Conservation (phyloP, 805 yeast genomes). For the Yamadazyma phyllophila region DNA sequence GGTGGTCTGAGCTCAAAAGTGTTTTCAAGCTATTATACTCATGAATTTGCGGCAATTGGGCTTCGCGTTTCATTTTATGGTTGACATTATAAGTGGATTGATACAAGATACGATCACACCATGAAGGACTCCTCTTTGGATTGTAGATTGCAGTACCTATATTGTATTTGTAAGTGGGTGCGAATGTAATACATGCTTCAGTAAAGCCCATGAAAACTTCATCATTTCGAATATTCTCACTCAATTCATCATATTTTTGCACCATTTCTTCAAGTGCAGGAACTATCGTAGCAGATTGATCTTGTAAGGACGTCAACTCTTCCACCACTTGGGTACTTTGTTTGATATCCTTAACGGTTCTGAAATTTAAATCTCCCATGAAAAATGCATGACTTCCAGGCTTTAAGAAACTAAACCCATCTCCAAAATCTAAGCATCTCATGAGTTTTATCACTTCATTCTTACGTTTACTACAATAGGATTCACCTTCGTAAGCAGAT, state of each 20-base stretch:
- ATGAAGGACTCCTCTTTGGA: constrained; percentile 67
- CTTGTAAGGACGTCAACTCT: constrained; percentile 24
- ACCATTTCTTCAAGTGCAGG: constrained; percentile 20
- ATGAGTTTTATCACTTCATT: constrained; percentile 49
- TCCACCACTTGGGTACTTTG: constrained; percentile 7
- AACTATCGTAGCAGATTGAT: constrained; percentile 17
- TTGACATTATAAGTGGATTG: constrained; percentile 36
- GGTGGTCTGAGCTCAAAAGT: constrained; percentile 69
- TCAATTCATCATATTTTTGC: constrained; percentile 50
- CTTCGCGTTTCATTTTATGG: background rate
- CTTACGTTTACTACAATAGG: constrained; percentile 48
- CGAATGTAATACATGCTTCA: constrained; percentile 64
- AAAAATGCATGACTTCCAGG: constrained; percentile 61
- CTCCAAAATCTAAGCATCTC: constrained; percentile 55
- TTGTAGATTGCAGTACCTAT: constrained; percentile 52
- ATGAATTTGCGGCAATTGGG: constrained; percentile 23
- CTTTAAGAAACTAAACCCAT: constrained; percentile 51
- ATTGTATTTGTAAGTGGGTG: constrained; percentile 77
- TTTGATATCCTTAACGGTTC: constrained; percentile 40
- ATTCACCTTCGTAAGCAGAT: constrained; percentile 72
- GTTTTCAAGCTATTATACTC: constrained; percentile 50
- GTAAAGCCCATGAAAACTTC: constrained; percentile 58
- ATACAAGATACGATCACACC: constrained; percentile 85
- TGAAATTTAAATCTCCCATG: constrained; percentile 84
- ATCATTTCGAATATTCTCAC: constrained; percentile 36